Evolutionary conservation across 2,329 filamentous ascomycete species (phyloP).

Genomic region (Xylaria hypoxylon): DNA sequence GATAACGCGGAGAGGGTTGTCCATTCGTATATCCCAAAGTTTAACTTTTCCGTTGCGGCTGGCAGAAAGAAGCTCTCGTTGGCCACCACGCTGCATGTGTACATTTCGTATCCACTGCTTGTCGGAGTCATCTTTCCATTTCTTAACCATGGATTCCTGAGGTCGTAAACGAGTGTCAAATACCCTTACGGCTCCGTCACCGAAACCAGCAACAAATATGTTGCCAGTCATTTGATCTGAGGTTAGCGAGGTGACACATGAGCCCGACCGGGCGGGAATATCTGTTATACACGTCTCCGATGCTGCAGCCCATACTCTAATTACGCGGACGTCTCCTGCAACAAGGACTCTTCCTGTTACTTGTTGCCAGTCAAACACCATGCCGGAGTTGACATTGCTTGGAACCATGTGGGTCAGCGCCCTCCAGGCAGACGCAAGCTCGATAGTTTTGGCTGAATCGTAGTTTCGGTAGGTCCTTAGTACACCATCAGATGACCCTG

Average conservation of each 20-base stretch:
- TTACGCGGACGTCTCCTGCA: slow-evolving; percentile 93
- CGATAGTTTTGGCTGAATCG: slow-evolving; percentile 78
- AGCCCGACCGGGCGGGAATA: slow-evolving; percentile 92
- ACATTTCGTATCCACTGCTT: slow-evolving; percentile 95
- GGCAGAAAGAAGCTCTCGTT: slow-evolving; percentile 89
- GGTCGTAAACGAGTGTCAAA: slow-evolving; percentile 90
- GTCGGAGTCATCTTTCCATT: slow-evolving; percentile 90
- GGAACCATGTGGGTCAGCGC: slow-evolving; percentile 94
- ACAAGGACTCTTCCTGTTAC: slow-evolving; percentile 96
- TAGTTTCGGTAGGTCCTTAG: slow-evolving; percentile 95
- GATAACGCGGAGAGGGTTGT: slow-evolving; percentile 78
- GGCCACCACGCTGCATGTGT: slow-evolving; percentile 94
- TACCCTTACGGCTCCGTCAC: slow-evolving; percentile 91
- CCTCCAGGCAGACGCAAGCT: slow-evolving; percentile 90
- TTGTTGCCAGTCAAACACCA: slow-evolving; percentile 99
- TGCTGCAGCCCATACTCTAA: slow-evolving; percentile 94
- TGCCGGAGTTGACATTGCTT: slow-evolving; percentile 91
- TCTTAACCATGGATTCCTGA: slow-evolving; percentile 91
- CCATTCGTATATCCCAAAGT: slow-evolving; percentile 95
- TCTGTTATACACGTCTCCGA: slow-evolving; percentile 93
- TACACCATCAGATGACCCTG: slow-evolving; percentile 93
- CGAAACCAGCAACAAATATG: slow-evolving; percentile 95
- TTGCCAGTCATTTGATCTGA: slow-evolving; percentile 98
- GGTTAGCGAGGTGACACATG: slow-evolving; percentile 94
- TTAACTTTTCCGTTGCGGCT: slow-evolving; percentile 94